A percentile compares a stretch with the other conserved stretches of the same genome.
Evolutionary conservation across 2,329 filamentous ascomycete species (phyloP).

Genomic region (Leptographium procerum): DNA sequence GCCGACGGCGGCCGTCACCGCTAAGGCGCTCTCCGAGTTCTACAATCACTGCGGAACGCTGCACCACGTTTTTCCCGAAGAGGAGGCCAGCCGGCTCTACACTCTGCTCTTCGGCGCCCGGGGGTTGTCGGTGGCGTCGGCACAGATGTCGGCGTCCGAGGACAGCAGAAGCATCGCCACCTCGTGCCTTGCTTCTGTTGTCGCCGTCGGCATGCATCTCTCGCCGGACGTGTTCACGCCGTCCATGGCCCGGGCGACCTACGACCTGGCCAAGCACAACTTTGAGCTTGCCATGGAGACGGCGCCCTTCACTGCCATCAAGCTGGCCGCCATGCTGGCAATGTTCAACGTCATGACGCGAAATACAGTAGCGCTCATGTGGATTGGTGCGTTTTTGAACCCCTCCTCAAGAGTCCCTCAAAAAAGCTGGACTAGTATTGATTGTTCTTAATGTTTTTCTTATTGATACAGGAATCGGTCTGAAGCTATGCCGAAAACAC

Average conservation of each 20-base stretch:
- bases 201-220: constrained; percentile 19
- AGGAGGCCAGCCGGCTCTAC: background rate
- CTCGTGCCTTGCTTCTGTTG: constrained; percentile 17
- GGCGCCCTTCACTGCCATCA: constrained; percentile 17
- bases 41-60: background rate
- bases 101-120: background rate
- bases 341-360: constrained; percentile 21
- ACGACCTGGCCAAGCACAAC: constrained; percentile 17
- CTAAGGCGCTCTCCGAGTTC: constrained; percentile 1
- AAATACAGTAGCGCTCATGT: constrained; percentile 18
- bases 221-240: constrained; percentile 11
- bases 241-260: constrained; percentile 12
- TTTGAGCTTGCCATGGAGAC: constrained; percentile 17
- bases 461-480: constrained; percentile 16
- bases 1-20: constrained; percentile 12
- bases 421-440: too few species aligned
- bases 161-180: constrained; percentile 9
- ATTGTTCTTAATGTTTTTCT: too few species aligned
- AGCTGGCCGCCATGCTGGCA: constrained; percentile 18
- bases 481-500: constrained; percentile 16
- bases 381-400: constrained; percentile 13
- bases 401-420: too few species aligned
- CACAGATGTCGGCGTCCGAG: background rate
- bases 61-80: background rate
- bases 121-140: background rate